phyloP scores from a whole-genome alignment of 768 basidiomycete species.

The Pisolithus marmoratus region DNA sequence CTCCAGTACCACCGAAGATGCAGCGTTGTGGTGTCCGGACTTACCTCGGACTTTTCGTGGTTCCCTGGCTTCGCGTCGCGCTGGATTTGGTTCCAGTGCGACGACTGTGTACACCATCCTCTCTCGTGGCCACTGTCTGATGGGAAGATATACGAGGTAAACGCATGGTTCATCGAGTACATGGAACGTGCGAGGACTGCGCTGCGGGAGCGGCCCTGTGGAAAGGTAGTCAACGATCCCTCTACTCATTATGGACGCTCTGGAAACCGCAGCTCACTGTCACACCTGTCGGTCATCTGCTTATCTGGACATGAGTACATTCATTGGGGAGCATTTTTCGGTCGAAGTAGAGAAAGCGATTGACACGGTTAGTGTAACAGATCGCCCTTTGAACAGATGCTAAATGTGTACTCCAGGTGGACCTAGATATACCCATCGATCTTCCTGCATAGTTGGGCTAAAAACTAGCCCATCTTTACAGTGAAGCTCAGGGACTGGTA shows the following conservation, averaged over 20 bases:
- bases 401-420: constrained; percentile 19
- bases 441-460: constrained; percentile 1
- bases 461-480: too few relatives aligned
- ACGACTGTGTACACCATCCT: constrained; percentile 29
- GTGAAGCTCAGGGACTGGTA: too few relatives aligned
- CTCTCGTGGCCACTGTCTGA: constrained; percentile 30
- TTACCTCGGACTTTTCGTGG: constrained; percentile 33
- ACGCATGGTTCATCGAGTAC: constrained; percentile 30
- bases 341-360: constrained; percentile 25
- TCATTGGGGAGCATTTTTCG: constrained; percentile 25
- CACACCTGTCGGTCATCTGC: constrained; percentile 27
- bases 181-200: constrained; percentile 28
- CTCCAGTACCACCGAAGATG: constrained; percentile 32
- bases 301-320: constrained; percentile 27
- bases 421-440: constrained; percentile 26
- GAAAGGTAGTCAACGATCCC: constrained; percentile 27
- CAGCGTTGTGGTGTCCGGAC: constrained; percentile 23
- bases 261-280: constrained; percentile 22
- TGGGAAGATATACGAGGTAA: constrained; percentile 32
- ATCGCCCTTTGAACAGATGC: constrained; percentile 3
- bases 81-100: constrained; percentile 36
- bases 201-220: constrained; percentile 26
- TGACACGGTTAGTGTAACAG: constrained; percentile 16
- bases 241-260: constrained; percentile 25
- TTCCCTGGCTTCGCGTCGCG: constrained; percentile 32